Percentiles rank a stretch among this genome's conserved stretches.
Conservation (phyloP, 768 basidiomycete genomes). For the Myochromella boudieri region DNA sequence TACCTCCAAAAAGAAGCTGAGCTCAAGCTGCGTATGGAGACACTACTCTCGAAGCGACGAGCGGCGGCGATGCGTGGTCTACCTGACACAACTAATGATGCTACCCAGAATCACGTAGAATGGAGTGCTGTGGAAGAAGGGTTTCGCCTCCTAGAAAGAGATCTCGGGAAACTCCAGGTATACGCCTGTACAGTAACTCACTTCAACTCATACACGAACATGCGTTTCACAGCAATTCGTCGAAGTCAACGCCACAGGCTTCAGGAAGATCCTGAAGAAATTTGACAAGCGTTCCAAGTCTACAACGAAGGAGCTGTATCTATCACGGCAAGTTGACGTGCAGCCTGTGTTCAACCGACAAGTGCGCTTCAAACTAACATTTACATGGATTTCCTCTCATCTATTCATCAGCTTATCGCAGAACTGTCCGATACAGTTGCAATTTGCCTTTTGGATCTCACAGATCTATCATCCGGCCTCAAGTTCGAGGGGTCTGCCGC, state of each 20-base stretch:
- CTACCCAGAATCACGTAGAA: slow-evolving; percentile 71
- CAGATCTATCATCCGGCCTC: slow-evolving; percentile 71
- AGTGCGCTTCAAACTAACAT: slow-evolving; percentile 40
- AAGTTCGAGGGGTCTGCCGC: slow-evolving; percentile 80
- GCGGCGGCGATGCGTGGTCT: slow-evolving; percentile 73
- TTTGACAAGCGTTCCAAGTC: slow-evolving; percentile 97
- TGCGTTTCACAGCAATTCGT: slow-evolving; percentile 76
- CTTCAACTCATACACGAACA: slow-evolving; percentile 20
- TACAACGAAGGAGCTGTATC: slow-evolving; percentile 94
- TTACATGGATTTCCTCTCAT: slow-evolving; percentile 7
- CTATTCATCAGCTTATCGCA: slow-evolving; percentile 74
- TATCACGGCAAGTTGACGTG: slow-evolving; percentile 96
- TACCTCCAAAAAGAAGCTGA: slow-evolving; percentile 98
- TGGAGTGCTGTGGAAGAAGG: slow-evolving; percentile 98
- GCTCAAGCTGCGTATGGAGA: slow-evolving; percentile 87
- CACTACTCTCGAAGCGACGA: slow-evolving; percentile 89
- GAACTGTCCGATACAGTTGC: slow-evolving; percentile 93
- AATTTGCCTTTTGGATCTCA: slow-evolving; percentile 75
- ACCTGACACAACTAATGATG: slow-evolving; percentile 65
- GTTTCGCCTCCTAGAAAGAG: slow-evolving; percentile 89
- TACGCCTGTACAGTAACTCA: slow-evolving; percentile 13
- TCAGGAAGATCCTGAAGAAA: slow-evolving; percentile 97
- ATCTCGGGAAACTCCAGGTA: slow-evolving; percentile 94
- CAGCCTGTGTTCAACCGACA: slow-evolving; percentile 97
- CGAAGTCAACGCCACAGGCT: slow-evolving; percentile 95